Evolutionary conservation across 208 protist genomes (phyloP), one percentile per base, ranked within the genome.

Genomic region (Strigomonas galati): DNA sequence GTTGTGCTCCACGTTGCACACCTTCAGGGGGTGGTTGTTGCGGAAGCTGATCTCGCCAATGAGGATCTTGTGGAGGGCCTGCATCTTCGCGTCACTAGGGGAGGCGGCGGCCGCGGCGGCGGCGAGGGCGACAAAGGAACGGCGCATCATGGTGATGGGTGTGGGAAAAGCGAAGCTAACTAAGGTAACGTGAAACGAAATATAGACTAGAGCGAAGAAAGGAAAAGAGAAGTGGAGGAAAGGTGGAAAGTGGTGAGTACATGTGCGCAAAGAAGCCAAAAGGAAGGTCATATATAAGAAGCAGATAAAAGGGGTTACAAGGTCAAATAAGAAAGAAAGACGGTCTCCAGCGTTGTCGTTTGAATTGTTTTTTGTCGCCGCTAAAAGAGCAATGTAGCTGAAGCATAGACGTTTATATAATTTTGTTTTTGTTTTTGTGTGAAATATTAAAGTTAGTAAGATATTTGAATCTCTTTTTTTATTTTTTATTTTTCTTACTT

Each of bases 1-100:
- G 75, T 93, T 89, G 76, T 91, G 80, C 67, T 87, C 83, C 37
- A 96, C 82, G 73, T 92, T 91, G 81, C 84, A 91, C 44, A 65
- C 84, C 85, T 96, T 96, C 59, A 96, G 68, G 10, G 81, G 83
- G 9, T 65, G 72, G 65, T 92, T 89, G 79, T 93, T 93, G 60
- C 89, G 88, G 76, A 96, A 93, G 63, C 83, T 71, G 28, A 71
- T 54, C 80, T 96, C 91, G 26, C 91, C 91, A 5, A 55, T 93
- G 32, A 96, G 78, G 28, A 96, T 69, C 78, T 94, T 96, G 76
- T 94, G 81, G 32, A 96, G 78, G 3, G 84, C 49, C 9, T 62
- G n/a, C 85, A 94, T 91, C 75, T 93, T 93, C 48, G 71, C 23
- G 40, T 84, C 76, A 43, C 61, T 69, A 64, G 78, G 55, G 69